Evolutionary conservation across 495 filamentous ascomycete genomes (phyloP).

Genomic region (Collariella sp.): DNA sequence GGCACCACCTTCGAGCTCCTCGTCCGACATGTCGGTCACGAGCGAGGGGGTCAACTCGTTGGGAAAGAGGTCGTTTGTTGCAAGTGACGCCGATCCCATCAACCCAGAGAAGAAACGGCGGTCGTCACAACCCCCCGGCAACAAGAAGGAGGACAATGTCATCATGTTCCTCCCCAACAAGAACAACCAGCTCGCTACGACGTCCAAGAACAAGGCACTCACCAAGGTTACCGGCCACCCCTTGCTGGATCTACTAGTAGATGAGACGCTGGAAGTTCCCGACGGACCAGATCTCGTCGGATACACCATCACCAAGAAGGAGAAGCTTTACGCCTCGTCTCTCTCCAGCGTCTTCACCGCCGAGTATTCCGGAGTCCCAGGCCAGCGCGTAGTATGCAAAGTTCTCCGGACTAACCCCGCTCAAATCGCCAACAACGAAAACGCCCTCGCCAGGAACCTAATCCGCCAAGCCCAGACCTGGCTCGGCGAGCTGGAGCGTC

Average conservation of each 20-base stretch:
- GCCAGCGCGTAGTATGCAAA: conserved; percentile 41
- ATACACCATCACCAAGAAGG: conserved; percentile 39
- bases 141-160: conserved; percentile 33
- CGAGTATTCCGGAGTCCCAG: conserved; percentile 35
- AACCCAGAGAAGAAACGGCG: conserved; percentile 33
- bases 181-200: conserved; percentile 33
- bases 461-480: conserved; percentile 44
- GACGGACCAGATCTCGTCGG: conserved; percentile 35
- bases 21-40: conserved; percentile 8
- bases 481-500: conserved; percentile 41
- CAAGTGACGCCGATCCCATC: conserved; percentile 27
- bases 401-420: conserved; percentile 35
- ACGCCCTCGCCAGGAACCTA: conserved; percentile 30
- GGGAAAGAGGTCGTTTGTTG: conserved; percentile 36
- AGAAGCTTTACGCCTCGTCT: conserved; percentile 37
- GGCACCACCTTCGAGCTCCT: conserved; percentile 18
- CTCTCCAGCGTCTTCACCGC: conserved; percentile 44
- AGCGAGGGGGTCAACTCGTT: conserved; percentile 29
- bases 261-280: conserved; percentile 35
- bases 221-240: conserved; percentile 36
- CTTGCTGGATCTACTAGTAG: conserved; percentile 35
- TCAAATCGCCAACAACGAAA: neutral
- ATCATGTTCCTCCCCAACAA: conserved; percentile 40
- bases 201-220: conserved; percentile 36
- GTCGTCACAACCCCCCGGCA: conserved; percentile 18